Conservation (phyloP, 768 basidiomycete genomes). For the Podaxis sp. region DNA sequence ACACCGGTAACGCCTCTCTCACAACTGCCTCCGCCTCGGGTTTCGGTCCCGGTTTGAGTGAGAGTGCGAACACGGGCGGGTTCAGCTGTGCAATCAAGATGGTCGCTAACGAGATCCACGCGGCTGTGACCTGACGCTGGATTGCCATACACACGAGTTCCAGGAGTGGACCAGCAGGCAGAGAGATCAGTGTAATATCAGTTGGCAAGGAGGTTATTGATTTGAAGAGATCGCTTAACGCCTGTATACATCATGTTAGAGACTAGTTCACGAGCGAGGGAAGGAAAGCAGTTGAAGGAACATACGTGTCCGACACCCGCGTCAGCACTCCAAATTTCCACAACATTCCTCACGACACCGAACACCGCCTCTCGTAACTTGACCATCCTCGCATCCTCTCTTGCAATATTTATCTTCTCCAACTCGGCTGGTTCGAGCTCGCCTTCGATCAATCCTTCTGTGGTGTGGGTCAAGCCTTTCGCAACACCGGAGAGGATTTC, state of each 20-base stretch:
- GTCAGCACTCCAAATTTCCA: slow-evolving; percentile 81
- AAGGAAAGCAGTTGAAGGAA: slow-evolving; percentile 17
- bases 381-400: slow-evolving; percentile 63
- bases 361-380: slow-evolving; percentile 70
- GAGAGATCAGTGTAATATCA: slow-evolving; percentile 75
- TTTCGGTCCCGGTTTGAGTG: slow-evolving; percentile 52
- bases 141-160: slow-evolving; percentile 74
- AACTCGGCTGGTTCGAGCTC: slow-evolving; percentile 53
- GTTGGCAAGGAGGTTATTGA: slow-evolving; percentile 81
- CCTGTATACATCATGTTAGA: slow-evolving; percentile 38
- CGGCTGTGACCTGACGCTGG: slow-evolving; percentile 69
- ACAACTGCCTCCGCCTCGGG: slow-evolving; percentile 60
- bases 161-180: slow-evolving; percentile 81
- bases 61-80: slow-evolving; percentile 55
- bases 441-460: slow-evolving; percentile 65
- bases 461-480: slow-evolving; percentile 78
- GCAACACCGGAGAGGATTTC: slow-evolving; percentile 84
- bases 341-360: slow-evolving; percentile 52
- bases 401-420: slow-evolving; percentile 55
- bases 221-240: slow-evolving; percentile 80
- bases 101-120: slow-evolving; percentile 83
- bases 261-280: slow-evolving; percentile 2
- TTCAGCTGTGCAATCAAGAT: slow-evolving; percentile 83
- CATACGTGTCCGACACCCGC: slow-evolving; percentile 75
- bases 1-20: slow-evolving; percentile 48